These are phyloP conservation scores for Penicillium paneum DNA, from an alignment of 2,329 filamentous ascomycete species.

Conservation along the genomic window DNA sequence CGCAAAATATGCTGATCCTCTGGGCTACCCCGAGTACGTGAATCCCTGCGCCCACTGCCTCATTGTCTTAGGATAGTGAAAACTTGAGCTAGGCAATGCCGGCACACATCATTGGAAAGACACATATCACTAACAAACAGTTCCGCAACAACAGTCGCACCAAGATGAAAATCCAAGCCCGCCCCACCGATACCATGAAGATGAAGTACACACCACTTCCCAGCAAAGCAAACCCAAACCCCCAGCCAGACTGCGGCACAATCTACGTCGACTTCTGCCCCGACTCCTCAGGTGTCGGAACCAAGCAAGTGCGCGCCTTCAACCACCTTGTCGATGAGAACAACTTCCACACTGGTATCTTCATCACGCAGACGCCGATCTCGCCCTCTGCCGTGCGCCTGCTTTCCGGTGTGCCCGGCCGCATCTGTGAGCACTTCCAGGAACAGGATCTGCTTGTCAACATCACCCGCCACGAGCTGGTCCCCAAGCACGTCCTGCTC, in stretches of 20 bases:
- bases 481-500: slow-evolving; percentile 87
- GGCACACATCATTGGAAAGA: background rate
- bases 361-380: slow-evolving; percentile 78
- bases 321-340: slow-evolving; percentile 75
- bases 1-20: slow-evolving; percentile 64
- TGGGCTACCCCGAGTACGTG: slow-evolving; percentile 72
- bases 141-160: slow-evolving; percentile 58
- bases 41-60: slow-evolving; percentile 1
- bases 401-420: slow-evolving; percentile 71
- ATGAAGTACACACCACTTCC: slow-evolving; percentile 74
- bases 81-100: background rate
- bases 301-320: slow-evolving; percentile 88
- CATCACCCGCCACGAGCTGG: slow-evolving; percentile 95
- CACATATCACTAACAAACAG: slow-evolving; percentile 9
- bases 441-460: slow-evolving; percentile 96
- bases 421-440: slow-evolving; percentile 88
- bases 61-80: slow-evolving; percentile 9
- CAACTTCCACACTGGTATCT: slow-evolving; percentile 85
- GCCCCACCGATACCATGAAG: slow-evolving; percentile 79
- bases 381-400: slow-evolving; percentile 85
- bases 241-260: slow-evolving; percentile 71
- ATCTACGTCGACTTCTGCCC: slow-evolving; percentile 92
- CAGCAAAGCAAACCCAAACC: slow-evolving; percentile 66
- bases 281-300: slow-evolving; percentile 71
- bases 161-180: slow-evolving; percentile 83